Base-by-base conservation (phyloP, 768 basidiomycete genomes). In the Lactifluus pinguis region DNA sequence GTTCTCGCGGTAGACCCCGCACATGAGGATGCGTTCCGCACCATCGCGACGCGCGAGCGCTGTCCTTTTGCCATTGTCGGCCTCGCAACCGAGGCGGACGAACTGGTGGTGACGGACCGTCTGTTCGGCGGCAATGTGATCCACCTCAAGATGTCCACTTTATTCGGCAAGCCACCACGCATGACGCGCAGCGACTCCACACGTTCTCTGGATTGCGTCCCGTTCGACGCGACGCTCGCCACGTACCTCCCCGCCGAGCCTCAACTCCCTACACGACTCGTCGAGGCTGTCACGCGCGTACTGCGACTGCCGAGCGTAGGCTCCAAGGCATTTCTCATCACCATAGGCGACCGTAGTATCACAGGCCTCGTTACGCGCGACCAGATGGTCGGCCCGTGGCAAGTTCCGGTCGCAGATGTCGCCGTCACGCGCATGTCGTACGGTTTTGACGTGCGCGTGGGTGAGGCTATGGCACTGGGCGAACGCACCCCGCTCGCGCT, bases 371-470 rank as follows among this genome's bases (percentile, higher is more conserved):
- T 98, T 63, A 84, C 89, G 6, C 84, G 97, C 55, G 97, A 99
- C 71, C 97, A 99, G 73, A 98, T 99, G 95, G 92, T 98, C 25
- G 97, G 97, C 0, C 95, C 95, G 0, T 99, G 91, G 89, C 97
- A 99, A 74, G 89, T 98, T 10, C 95, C 97, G 41, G 92, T 98
- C 7, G 89, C 95, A 19, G 95, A 99, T 66, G 95, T 97, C 53
- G 97, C 95, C 3, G 92, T 98, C 47, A 99, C 95, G 5, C 86
- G 89, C n/a, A 80, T 92, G 0, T 85, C 93, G 7, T 97, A 97
- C 71, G 95, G 97, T 0, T 98, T 98, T 72, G 83, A 91, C 54
- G 82, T 89, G 38, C 70, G 78, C 8, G 78, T 76, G 7, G 97
- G 97, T 6, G 97, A 99, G 74, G 94, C 95, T 4, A 98, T 99